Percentiles rank a stretch among this genome's conserved stretches.
Conservation (phyloP, 306 rosid genomes). For the Dryas alaskensis region DNA sequence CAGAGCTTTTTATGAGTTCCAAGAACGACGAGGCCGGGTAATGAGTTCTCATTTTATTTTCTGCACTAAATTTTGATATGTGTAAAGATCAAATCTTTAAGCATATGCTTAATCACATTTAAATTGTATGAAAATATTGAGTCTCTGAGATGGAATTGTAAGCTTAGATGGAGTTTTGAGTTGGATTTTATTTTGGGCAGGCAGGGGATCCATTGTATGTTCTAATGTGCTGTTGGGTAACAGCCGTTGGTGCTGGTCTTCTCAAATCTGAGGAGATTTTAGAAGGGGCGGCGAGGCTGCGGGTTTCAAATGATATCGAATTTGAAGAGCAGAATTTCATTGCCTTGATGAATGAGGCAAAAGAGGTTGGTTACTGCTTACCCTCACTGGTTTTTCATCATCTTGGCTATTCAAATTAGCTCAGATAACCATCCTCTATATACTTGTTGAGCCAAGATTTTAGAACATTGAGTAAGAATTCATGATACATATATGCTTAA, state of each 20-base stretch:
- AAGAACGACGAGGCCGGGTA: constrained; percentile 70
- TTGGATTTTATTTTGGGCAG: constrained; percentile 39
- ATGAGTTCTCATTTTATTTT: background rate
- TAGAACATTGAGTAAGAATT: too few species aligned
- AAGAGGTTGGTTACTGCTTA: constrained; percentile 52
- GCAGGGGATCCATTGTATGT: constrained; percentile 90
- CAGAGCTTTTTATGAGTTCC: constrained; percentile 70
- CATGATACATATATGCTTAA: too few species aligned
- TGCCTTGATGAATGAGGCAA: constrained; percentile 77
- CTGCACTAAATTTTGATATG: too few species aligned
- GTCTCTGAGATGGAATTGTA: too few species aligned
- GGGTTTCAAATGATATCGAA: constrained; percentile 75
- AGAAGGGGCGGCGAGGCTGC: constrained; percentile 81
- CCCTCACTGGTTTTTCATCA: background rate
- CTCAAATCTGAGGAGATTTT: constrained; percentile 93
- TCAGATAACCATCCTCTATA: too few species aligned
- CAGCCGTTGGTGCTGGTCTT: constrained; percentile 90
- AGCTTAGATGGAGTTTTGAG: background rate
- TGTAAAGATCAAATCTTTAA: background rate
- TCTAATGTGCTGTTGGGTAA: constrained; percentile 81
- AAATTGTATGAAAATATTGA: background rate
- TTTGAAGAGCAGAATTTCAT: constrained; percentile 87
- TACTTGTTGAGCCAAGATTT: too few species aligned
- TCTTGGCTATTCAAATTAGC: too few species aligned
- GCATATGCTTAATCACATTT: background rate